Evolutionary conservation across 2,329 filamentous ascomycete genomes (phyloP), one percentile per base, ranked within the genome.

Genomic region (Pyrenochaeta sp.): DNA sequence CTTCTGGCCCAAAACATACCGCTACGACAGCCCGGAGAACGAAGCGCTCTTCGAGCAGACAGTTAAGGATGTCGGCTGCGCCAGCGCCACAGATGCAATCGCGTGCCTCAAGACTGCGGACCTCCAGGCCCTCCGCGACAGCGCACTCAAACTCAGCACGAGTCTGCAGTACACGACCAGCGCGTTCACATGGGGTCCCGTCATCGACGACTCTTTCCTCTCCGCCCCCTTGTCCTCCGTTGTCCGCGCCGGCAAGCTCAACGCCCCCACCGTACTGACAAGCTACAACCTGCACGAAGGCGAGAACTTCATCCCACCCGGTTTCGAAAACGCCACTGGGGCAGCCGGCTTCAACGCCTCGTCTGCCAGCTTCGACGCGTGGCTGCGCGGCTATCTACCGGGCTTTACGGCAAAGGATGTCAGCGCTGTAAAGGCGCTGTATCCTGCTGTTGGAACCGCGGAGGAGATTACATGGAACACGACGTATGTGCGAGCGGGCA

Each of bases 211-310:
- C 7, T 58, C 46, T 0, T 85, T 86, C 55, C 67, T 86, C 31
- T 68, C 58, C 2, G 62, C 73, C 41, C 70, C 71, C 13, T 69
- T 86, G 2, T 80, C 75, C 3, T 51, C 73, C 1, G 77, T 75
- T 1, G 68, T 77, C 0, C 50, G 55, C 0, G 62, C 57, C 3
- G 65, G 69, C 0, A 36, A 52, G 3, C 64, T 82, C 7, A 77
- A 81, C 38, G 74, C 74, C 2, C 72, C 79, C 2, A 61, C 68
- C 7, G 74, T 77, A 0, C 80, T 79, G 50, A 74, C 75, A n/a
- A 80, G 79, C 73, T 85, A 85, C 62, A 86, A 86, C 60, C 75
- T 78, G 0, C 79, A 84, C 57, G 83, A 86, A 64, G 83, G 84
- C 15, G 78, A 85, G 60, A 83, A 81, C 50, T 86, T 87, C 54